Evolutionary conservation across 2,329 filamentous ascomycete genomes (phyloP), one percentile per base, ranked within the genome.

Genomic region (Tolypocladium inflatum): DNA sequence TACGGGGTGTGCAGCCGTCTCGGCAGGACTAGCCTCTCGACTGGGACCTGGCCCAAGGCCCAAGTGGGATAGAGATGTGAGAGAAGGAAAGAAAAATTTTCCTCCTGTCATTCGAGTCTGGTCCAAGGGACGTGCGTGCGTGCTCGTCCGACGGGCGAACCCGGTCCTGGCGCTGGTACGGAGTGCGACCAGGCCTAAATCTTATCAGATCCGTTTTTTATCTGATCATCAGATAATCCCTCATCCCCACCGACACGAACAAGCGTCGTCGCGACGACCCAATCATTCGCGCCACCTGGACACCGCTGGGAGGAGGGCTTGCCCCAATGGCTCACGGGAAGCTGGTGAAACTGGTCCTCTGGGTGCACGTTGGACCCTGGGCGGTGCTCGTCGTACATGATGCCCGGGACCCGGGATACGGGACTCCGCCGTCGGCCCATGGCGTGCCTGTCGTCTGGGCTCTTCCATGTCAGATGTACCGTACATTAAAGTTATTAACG

Each of bases 191-290:
- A 17, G 15, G 38, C 15, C 48, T 8, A 33, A 33, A 73, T 74
- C 70, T 74, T 74, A 73, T 74, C 70, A 66, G 71, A 73, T 73
- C 69, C 70, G 53, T 55, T 65, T 68, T 77, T 80, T 80, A 80
- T 80, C 78, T 77, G 78, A 81, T 80, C 71, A 80, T 79, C 77
- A 76, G 77, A 79, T 80, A 77, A 74, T 71, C 70, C 70, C 73
- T 74, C 73, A 72, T 68, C 68, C 65, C 68, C 70, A 70, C 69
- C 6, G 19, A 4, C 10, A 26, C 39, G 13, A 51, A 5, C 17
- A 35, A 51, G 19, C 48, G 48, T 21, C 26, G 13, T 35, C 17
- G 19, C 13, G 48, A 21, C 10, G 30, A 35, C 33, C 48, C 48
- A 52, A 37, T 52, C 48, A 37, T 21, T 19, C 9, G 48, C 48